These are phyloP conservation scores for Limtongia smithiae DNA, from an alignment of 805 yeast genomes.

Conservation along the genomic window DNA sequence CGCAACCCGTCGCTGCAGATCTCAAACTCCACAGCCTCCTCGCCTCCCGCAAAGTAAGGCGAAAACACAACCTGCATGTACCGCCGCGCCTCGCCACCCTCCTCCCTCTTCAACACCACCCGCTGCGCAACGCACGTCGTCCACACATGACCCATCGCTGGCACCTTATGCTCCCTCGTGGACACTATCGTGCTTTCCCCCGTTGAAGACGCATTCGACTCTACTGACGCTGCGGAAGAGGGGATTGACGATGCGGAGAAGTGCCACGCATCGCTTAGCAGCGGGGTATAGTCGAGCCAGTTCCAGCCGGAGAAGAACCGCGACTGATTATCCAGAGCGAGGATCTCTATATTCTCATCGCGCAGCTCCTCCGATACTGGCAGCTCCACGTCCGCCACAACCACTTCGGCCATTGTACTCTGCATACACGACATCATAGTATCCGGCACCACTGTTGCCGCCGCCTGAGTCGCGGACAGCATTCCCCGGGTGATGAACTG, in stretches of 20 bases:
- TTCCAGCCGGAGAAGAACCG: conserved; percentile 80
- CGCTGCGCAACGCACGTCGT: conserved; percentile 50
- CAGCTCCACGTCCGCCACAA: not conserved
- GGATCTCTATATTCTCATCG: conserved; percentile 33
- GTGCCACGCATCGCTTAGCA: too few species aligned
- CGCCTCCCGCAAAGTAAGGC: conserved; percentile 30
- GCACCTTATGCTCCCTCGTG: conserved; percentile 38
- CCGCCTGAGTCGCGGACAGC: not conserved
- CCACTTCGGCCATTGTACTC: not conserved
- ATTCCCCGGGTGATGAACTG: conserved; percentile 25
- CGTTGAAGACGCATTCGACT: too few species aligned
- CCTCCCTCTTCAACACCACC: conserved; percentile 36
- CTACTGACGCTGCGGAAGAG: too few species aligned
- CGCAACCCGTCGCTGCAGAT: conserved; percentile 19
- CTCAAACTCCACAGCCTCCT: conserved; percentile 30
- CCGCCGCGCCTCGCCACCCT: conserved; percentile 32
- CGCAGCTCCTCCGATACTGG: not conserved
- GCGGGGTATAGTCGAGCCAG: conserved; percentile 37
- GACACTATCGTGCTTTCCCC: conserved; percentile 23
- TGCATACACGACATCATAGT: not conserved
- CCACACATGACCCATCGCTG: conserved; percentile 58
- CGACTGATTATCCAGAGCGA: conserved; percentile 58
- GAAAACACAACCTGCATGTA: conserved; percentile 45
- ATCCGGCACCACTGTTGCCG: conserved; percentile 3
- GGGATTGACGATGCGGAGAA: too few species aligned